phyloP scores from a whole-genome alignment of 139 green algal species.

The Chlamydomonas schloesseri region DNA sequence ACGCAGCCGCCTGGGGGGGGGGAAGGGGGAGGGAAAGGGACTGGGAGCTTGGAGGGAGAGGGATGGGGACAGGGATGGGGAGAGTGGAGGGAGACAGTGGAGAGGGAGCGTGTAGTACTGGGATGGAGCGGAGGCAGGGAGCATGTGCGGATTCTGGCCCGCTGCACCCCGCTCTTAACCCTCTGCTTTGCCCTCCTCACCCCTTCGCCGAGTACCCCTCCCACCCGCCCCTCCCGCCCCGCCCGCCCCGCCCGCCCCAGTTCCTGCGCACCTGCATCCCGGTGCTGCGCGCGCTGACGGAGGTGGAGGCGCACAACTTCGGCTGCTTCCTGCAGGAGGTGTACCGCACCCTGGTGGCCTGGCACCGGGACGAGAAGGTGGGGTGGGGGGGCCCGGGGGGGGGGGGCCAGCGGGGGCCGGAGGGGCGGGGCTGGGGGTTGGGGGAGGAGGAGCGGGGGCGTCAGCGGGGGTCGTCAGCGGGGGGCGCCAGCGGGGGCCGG shows the following conservation, averaged over 20 bases:
- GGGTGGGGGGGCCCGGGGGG: not conserved
- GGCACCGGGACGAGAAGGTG: conserved; percentile 57
- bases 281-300: conserved; percentile 67
- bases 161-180: no score
- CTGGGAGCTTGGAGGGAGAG: not conserved
- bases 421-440: no score
- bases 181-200: no score
- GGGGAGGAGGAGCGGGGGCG: not conserved
- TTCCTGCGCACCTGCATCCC: conserved; percentile 56
- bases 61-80: not conserved
- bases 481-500: not conserved
- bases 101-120: no score
- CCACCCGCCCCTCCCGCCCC: not conserved
- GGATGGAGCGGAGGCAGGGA: no score
- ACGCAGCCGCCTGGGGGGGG: no score
- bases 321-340: conserved; percentile 74
- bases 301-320: conserved; percentile 74
- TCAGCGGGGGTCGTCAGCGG: no score
- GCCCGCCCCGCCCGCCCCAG: conserved; percentile 12
- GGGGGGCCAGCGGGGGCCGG: not conserved
- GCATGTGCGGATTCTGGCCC: no score
- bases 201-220: no score
- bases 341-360: conserved; percentile 60
- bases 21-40: no score
- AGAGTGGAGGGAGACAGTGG: not conserved